Percentiles rank a stretch among this genome's conserved stretches.
Evolutionary conservation across 768 basidiomycete genomes (phyloP).

Genomic region (Rhizopogon vinicolor): DNA sequence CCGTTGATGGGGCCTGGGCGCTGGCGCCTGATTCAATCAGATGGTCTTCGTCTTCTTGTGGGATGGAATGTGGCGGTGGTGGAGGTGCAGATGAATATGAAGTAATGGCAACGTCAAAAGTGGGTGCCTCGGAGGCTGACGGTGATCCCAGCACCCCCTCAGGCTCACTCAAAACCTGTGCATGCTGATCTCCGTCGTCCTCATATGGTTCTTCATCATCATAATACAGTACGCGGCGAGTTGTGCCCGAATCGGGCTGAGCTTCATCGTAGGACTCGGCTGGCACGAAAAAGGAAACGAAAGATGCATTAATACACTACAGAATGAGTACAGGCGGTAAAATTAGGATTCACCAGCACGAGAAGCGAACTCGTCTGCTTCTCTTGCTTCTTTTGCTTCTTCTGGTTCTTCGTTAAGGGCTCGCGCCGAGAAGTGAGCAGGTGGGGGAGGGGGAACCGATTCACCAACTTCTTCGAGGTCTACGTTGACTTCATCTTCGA

Average conservation of each 20-base stretch:
- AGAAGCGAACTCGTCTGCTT: constrained; percentile 8
- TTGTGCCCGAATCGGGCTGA: not conserved
- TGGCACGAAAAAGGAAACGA: not conserved
- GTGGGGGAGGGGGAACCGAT: constrained; percentile 11
- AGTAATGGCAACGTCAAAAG: no score
- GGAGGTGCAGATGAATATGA: not conserved
- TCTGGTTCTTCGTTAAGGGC: constrained; percentile 13
- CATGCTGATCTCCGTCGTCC: not conserved
- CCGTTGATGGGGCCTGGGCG: not conserved
- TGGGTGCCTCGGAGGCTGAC: not conserved
- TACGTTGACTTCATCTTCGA: constrained; percentile 19
- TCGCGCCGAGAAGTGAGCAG: not conserved
- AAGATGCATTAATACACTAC: constrained; percentile 25
- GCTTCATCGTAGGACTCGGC: constrained; percentile 2
- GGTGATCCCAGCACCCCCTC: not conserved
- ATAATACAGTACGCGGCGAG: not conserved
- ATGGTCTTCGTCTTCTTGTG: no score
- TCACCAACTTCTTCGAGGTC: constrained; percentile 22
- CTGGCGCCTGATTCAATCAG: not conserved
- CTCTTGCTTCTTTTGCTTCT: constrained; percentile 11
- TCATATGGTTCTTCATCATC: not conserved
- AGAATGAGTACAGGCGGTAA: constrained; percentile 8
- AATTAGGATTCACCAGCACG: constrained; percentile 42
- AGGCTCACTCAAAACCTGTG: not conserved
- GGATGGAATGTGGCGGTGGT: not conserved